Percentiles rank a stretch among this genome's conserved stretches.
phyloP scores from a whole-genome alignment of 179 eudicot species.

The Nepenthes alata region DNA sequence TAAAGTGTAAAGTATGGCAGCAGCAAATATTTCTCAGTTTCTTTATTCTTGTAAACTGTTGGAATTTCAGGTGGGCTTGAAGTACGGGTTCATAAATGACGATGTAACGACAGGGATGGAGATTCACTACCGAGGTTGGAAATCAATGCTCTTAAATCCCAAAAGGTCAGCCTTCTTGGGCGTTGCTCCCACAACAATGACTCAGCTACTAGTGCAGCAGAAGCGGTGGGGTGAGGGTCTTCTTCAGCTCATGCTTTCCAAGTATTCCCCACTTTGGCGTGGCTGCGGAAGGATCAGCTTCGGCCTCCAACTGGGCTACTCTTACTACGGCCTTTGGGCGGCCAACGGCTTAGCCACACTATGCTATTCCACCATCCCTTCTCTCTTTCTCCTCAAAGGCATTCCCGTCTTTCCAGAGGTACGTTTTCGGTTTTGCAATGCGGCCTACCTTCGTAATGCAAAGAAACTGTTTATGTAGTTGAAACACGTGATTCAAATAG shows the following conservation, averaged over 20 bases:
- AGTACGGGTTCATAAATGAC: conserved; percentile 62
- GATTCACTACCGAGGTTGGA: conserved; percentile 73
- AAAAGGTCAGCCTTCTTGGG: conserved; percentile 48
- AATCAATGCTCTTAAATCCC: conserved; percentile 50
- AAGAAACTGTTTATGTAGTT: no score
- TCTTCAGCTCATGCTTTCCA: conserved; percentile 50
- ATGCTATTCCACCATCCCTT: conserved; percentile 47
- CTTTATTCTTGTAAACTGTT: no score
- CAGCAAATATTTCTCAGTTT: no score
- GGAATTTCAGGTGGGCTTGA: conserved; percentile 52
- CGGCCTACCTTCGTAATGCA: no score
- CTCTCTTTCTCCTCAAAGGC: conserved; percentile 50
- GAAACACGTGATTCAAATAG: no score
- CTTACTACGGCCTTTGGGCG: conserved; percentile 46
- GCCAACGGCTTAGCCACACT: conserved; percentile 36
- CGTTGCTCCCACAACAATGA: conserved; percentile 39
- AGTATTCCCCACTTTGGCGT: conserved; percentile 41
- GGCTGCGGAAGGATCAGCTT: conserved; percentile 40
- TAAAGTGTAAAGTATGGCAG: no score
- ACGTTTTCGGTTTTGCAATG: not conserved
- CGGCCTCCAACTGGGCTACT: conserved; percentile 43
- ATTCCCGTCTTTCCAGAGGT: conserved; percentile 62
- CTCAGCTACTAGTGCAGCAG: conserved; percentile 51
- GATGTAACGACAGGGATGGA: conserved; percentile 72
- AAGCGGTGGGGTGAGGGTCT: conserved; percentile 91